Evolutionary conservation across 2,329 filamentous ascomycete species (phyloP).

Genomic region (Peltaster fructicola): DNA sequence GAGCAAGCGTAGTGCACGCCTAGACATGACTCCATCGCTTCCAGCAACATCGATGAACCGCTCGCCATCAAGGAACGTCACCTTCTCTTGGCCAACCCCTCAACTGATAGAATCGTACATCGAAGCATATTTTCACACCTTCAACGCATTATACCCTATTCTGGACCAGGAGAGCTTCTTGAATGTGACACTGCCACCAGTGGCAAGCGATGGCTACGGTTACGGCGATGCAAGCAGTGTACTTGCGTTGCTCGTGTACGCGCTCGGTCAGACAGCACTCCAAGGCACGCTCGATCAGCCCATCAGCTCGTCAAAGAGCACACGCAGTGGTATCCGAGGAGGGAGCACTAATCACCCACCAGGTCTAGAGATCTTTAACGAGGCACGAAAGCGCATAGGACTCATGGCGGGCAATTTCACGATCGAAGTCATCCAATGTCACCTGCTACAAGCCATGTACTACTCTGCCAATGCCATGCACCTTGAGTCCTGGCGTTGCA

Average conservation of each 20-base stretch:
- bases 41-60: constrained; percentile 7
- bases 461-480: constrained; percentile 11
- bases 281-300: constrained; percentile 32
- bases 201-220: constrained; percentile 33
- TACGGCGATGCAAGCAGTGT: constrained; percentile 32
- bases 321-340: constrained; percentile 35
- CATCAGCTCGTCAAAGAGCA: constrained; percentile 26
- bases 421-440: constrained; percentile 42
- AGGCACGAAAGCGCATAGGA: constrained; percentile 41
- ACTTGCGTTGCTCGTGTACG: constrained; percentile 39
- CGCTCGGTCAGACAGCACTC: constrained; percentile 41
- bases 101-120: constrained; percentile 34
- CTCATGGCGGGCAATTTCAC: constrained; percentile 38
- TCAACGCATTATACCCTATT: constrained; percentile 41
- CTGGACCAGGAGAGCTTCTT: constrained; percentile 40
- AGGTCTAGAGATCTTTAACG: constrained; percentile 43
- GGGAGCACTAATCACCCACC: constrained; percentile 34
- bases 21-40: constrained; percentile 10
- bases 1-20: too few species aligned
- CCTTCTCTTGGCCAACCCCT: constrained; percentile 25
- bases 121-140: constrained; percentile 41
- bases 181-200: constrained; percentile 27
- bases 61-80: constrained; percentile 6
- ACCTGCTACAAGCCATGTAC: constrained; percentile 32
- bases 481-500: constrained; percentile 44